Evolutionary conservation across 306 rosid species (phyloP).

Genomic region (Pterocarpus santalinus): DNA sequence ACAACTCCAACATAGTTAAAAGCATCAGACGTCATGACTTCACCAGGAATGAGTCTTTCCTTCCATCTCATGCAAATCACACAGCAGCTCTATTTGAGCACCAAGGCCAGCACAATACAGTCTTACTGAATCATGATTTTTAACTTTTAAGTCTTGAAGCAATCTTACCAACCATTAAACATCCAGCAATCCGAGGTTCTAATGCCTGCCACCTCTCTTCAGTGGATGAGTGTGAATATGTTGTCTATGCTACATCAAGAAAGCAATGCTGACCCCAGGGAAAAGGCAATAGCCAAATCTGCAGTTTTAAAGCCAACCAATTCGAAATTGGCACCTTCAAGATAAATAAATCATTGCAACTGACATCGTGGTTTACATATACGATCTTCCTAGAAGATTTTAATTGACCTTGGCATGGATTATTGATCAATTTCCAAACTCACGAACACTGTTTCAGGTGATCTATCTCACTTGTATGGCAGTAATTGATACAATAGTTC

Average conservation of each 20-base stretch:
- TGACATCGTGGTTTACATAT: slow-evolving; percentile 90
- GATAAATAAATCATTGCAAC: slow-evolving; percentile 95
- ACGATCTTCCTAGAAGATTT: slow-evolving; percentile 87
- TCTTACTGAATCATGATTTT: slow-evolving; percentile 75
- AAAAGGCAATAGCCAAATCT: slow-evolving; percentile 98
- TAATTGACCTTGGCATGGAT: slow-evolving; percentile 88
- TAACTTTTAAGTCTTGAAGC: slow-evolving; percentile 89
- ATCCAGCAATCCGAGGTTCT: slow-evolving; percentile 85
- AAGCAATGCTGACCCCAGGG: slow-evolving; percentile 97
- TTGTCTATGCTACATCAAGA: slow-evolving; percentile 97
- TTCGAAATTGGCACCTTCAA: slow-evolving; percentile 99
- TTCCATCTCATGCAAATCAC: slow-evolving; percentile 75
- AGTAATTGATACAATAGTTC: slow-evolving; percentile 61
- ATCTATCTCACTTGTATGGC: slow-evolving; percentile 68
- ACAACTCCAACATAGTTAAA: slow-evolving; percentile 55
- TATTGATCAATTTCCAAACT: slow-evolving; percentile 83
- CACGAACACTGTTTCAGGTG: slow-evolving; percentile 63
- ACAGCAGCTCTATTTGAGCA: slow-evolving; percentile 67
- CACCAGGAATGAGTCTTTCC: slow-evolving; percentile 59
- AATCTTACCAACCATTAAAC: slow-evolving; percentile 99
- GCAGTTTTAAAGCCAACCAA: slow-evolving; percentile 99
- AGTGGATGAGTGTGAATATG: slow-evolving; percentile 81
- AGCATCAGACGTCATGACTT: slow-evolving; percentile 48
- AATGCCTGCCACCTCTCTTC: slow-evolving; percentile 97
- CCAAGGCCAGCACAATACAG: slow-evolving; percentile 77